These are phyloP conservation scores for Salvia sclarea DNA, from an alignment of 305 asterid species.

Conservation along the genomic window DNA sequence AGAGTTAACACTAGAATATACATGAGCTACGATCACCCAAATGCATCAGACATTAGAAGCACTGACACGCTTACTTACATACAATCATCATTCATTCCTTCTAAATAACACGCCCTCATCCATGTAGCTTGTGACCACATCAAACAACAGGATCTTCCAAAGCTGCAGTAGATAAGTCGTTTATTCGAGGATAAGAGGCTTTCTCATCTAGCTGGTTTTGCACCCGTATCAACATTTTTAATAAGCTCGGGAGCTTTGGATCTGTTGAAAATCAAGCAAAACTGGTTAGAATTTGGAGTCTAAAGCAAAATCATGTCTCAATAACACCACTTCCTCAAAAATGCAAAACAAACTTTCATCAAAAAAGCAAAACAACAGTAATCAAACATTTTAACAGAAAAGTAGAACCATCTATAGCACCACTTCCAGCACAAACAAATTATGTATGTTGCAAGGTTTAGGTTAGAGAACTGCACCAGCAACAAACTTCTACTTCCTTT, in stretches of 20 bases:
- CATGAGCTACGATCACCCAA: background rate
- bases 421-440: too few relatives aligned
- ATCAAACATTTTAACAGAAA: background rate
- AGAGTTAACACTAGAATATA: background rate
- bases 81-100: background rate
- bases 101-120: background rate
- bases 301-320: background rate
- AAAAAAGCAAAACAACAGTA: background rate
- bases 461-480: background rate
- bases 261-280: constrained; percentile 39
- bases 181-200: constrained; percentile 80
- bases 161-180: constrained; percentile 60
- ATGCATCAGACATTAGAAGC: background rate
- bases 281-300: background rate
- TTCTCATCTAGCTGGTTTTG: constrained; percentile 85
- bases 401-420: too few relatives aligned
- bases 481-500: background rate
- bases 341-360: background rate
- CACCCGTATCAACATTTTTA: constrained; percentile 81
- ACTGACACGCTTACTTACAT: constrained; percentile 1
- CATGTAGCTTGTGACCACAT: background rate
- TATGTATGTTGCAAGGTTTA: background rate
- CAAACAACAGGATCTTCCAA: constrained; percentile 76
- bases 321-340: background rate
- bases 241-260: constrained; percentile 87